Percentiles rank a stretch among this genome's conserved stretches.
phyloP scores from a whole-genome alignment of 768 basidiomycete genomes.

The Lactifluus echinatus region DNA sequence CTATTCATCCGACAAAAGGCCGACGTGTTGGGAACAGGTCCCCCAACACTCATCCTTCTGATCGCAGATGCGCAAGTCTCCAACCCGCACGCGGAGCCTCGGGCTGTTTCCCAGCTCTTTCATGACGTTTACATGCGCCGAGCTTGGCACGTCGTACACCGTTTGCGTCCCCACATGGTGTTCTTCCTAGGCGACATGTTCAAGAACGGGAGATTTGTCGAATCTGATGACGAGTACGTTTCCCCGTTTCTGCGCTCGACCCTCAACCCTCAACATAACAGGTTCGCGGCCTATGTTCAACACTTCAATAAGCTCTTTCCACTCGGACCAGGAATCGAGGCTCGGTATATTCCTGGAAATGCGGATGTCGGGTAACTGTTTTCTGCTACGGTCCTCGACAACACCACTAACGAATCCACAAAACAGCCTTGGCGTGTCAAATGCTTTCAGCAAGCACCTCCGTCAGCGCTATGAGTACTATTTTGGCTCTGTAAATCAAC shows the following conservation, averaged over 20 bases:
- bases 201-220: constrained; percentile 65
- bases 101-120: constrained; percentile 53
- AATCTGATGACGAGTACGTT: constrained; percentile 50
- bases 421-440: constrained; percentile 12
- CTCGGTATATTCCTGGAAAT: constrained; percentile 79
- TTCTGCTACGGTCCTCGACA: neutral
- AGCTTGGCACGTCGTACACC: constrained; percentile 63
- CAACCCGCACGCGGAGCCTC: constrained; percentile 58
- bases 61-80: constrained; percentile 79
- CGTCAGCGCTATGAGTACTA: constrained; percentile 47
- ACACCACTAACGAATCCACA: neutral
- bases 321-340: constrained; percentile 36
- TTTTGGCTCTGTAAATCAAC: constrained; percentile 65
- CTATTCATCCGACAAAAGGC: neutral
- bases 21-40: neutral
- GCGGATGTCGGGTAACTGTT: constrained; percentile 68
- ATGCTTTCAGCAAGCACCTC: constrained; percentile 28
- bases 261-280: constrained; percentile 27
- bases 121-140: constrained; percentile 79
- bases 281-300: constrained; percentile 62
- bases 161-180: constrained; percentile 56
- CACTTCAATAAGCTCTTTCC: constrained; percentile 68
- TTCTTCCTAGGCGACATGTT: constrained; percentile 91
- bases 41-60: constrained; percentile 60
- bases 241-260: neutral